Conservation (phyloP, 2,329 filamentous ascomycete species). For the Colletotrichum endophyticum region DNA sequence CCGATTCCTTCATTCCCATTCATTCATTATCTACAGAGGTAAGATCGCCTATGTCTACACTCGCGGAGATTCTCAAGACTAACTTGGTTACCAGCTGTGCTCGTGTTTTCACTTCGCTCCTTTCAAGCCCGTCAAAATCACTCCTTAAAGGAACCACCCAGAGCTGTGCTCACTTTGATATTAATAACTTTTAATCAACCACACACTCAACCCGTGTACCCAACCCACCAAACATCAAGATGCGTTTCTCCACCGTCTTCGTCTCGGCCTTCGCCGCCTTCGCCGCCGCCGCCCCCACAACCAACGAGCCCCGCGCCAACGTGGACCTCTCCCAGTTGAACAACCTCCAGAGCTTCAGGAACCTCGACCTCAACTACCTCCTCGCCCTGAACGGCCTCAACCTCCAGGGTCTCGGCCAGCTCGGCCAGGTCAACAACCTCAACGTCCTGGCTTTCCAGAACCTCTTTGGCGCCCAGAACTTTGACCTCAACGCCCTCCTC, state of each 20-base stretch:
- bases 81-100: slow-evolving; percentile 44
- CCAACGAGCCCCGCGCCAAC: slow-evolving; percentile 38
- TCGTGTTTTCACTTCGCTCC: slow-evolving; percentile 50
- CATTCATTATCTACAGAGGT: slow-evolving; percentile 54
- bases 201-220: slow-evolving; percentile 27
- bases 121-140: slow-evolving; percentile 31
- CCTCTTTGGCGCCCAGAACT: slow-evolving; percentile 43
- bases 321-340: slow-evolving; percentile 45
- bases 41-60: slow-evolving; percentile 22
- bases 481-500: slow-evolving; percentile 45
- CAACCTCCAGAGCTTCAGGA: slow-evolving; percentile 43
- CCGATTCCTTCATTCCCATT: slow-evolving; percentile 43
- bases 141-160: slow-evolving; percentile 40
- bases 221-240: slow-evolving; percentile 39
- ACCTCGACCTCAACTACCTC: slow-evolving; percentile 49
- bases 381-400: slow-evolving; percentile 51
- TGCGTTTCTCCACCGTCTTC: slow-evolving; percentile 54
- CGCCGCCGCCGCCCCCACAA: slow-evolving; percentile 45
- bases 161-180: slow-evolving; percentile 48
- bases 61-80: slow-evolving; percentile 23
- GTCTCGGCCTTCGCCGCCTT: slow-evolving; percentile 49
- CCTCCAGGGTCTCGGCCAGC: slow-evolving; percentile 45
- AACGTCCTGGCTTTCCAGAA: slow-evolving; percentile 46
- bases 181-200: slow-evolving; percentile 33
- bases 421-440: slow-evolving; percentile 36